Conservation (phyloP, 1,284 basidiomycete species). For the Ganoderma lucidum region DNA sequence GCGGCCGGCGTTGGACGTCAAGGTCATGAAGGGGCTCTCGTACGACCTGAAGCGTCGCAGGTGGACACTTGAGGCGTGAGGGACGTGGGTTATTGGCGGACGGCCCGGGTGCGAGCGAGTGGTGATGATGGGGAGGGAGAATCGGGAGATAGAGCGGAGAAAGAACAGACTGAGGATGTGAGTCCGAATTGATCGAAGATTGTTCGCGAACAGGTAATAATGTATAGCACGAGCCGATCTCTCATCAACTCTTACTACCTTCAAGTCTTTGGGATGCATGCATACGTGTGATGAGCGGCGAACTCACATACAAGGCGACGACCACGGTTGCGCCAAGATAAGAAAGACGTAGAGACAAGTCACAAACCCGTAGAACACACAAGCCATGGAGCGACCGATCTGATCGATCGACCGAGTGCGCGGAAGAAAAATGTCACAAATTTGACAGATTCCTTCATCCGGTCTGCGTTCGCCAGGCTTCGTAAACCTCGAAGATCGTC, state of each 20-base stretch:
- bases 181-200: neutral
- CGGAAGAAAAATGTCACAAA: neutral
- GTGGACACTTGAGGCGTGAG: neutral
- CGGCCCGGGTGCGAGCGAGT: too few species aligned
- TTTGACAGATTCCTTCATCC: neutral
- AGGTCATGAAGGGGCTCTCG: neutral
- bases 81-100: neutral
- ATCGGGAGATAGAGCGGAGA: neutral
- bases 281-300: neutral
- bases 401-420: neutral
- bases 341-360: neutral
- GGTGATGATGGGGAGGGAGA: neutral
- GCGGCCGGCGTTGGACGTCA: neutral
- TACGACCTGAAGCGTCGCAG: neutral
- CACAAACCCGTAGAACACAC: neutral
- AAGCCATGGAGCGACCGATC: neutral
- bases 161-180: neutral
- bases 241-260: neutral
- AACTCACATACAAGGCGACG: neutral
- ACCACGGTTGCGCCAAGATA: neutral
- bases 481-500: neutral
- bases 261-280: neutral
- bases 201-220: neutral
- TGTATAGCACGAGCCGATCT: neutral
- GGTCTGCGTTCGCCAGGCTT: neutral